Evolutionary conservation across 371 early-diverging fungal species (phyloP).

Genomic region (Smittium culicis): DNA sequence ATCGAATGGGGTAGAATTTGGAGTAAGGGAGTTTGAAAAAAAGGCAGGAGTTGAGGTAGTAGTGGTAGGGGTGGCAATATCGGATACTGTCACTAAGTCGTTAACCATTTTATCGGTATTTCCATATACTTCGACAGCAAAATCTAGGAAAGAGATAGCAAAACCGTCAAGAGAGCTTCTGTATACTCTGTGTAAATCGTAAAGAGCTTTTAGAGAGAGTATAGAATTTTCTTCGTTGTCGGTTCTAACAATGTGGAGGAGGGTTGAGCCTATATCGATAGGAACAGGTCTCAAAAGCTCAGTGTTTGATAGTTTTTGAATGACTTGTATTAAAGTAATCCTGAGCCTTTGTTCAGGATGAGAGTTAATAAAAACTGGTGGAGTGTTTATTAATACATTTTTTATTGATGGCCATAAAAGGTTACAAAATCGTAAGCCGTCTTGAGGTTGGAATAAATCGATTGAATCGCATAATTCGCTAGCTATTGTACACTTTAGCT

Average conservation of each 20-base stretch:
- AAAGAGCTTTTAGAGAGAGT: slow-evolving; percentile 79
- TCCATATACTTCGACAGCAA: slow-evolving; percentile 80
- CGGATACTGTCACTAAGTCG: slow-evolving; percentile 43
- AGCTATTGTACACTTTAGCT: slow-evolving; percentile 69
- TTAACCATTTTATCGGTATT: slow-evolving; percentile 80
- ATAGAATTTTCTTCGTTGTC: slow-evolving; percentile 97
- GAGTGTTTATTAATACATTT: slow-evolving; percentile 55
- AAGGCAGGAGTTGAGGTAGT: slow-evolving; percentile 35
- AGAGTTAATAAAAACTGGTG: slow-evolving; percentile 64
- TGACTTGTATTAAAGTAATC: slow-evolving; percentile 75
- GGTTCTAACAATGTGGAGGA: slow-evolving; percentile 62
- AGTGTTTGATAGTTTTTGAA: slow-evolving; percentile 81
- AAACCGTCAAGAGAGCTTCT: slow-evolving; percentile 65
- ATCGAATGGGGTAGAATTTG: slow-evolving; percentile 65
- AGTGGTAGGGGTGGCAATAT: not conserved
- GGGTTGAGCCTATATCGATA: slow-evolving; percentile 37
- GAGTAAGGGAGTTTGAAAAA: slow-evolving; percentile 35
- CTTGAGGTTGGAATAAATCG: slow-evolving; percentile 70
- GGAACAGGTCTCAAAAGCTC: slow-evolving; percentile 32
- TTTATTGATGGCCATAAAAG: slow-evolving; percentile 71
- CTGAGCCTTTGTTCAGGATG: slow-evolving; percentile 84
- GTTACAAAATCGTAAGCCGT: slow-evolving; percentile 63
- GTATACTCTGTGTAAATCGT: slow-evolving; percentile 82
- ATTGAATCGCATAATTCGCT: slow-evolving; percentile 80
- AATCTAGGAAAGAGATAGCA: slow-evolving; percentile 77